Conservation (phyloP, 2,329 filamentous ascomycete species). For the Pyrenochaeta sp. region DNA sequence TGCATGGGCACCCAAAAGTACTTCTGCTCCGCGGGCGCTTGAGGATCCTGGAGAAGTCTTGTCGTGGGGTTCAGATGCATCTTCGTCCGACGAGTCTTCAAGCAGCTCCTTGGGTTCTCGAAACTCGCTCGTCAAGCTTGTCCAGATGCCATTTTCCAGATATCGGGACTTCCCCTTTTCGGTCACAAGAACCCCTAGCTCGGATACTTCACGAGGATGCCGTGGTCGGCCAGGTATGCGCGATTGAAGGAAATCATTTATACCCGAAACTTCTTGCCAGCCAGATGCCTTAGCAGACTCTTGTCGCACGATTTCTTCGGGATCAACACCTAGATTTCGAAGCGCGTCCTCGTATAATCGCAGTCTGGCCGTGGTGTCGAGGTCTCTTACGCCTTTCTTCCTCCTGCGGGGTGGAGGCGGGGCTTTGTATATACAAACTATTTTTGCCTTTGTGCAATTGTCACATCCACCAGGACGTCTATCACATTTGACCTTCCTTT, state of each 20-base stretch:
- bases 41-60: conserved; percentile 5
- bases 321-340: conserved; percentile 36
- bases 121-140: conserved; percentile 38
- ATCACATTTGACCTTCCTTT: conserved; percentile 46
- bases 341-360: conserved; percentile 41
- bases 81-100: conserved; percentile 40
- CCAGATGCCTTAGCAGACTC: conserved; percentile 1
- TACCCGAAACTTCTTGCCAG: conserved; percentile 3
- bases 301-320: conserved; percentile 27
- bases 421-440: conserved; percentile 42
- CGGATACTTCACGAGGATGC: neutral
- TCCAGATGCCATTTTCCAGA: conserved; percentile 44
- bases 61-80: conserved; percentile 4
- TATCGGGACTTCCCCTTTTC: conserved; percentile 40
- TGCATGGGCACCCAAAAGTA: conserved; percentile 28
- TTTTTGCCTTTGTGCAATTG: conserved; percentile 40
- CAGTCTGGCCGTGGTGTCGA: conserved; percentile 33
- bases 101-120: conserved; percentile 36
- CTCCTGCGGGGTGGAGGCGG: conserved; percentile 40
- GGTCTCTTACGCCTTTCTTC: conserved; percentile 31
- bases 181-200: conserved; percentile 30
- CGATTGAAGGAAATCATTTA: conserved; percentile 9
- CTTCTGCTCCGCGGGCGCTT: conserved; percentile 13
- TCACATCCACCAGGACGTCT: conserved; percentile 35
- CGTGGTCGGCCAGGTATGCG: neutral